phyloP scores from a whole-genome alignment of 2,329 filamentous ascomycete species.

The Aschersonia sp. region DNA sequence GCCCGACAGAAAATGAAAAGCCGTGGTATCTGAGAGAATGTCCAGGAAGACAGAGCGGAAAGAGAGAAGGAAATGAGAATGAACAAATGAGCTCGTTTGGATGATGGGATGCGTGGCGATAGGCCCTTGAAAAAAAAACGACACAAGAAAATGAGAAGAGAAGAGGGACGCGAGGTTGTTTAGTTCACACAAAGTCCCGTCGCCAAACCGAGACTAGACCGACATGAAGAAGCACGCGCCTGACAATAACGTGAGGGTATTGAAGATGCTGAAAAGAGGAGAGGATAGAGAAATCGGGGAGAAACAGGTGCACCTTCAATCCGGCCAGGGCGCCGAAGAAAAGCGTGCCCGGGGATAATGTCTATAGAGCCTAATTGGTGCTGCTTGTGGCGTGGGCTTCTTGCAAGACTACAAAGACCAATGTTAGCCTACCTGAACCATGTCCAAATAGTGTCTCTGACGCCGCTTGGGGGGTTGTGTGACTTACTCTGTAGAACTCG shows the following conservation, averaged over 20 bases:
- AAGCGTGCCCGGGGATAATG: not conserved
- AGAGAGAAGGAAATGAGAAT: too few relatives aligned
- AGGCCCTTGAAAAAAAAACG: not conserved
- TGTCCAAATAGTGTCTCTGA: not conserved
- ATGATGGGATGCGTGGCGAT: too few relatives aligned
- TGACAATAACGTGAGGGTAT: not conserved
- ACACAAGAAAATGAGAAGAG: not conserved
- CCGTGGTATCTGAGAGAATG: too few relatives aligned
- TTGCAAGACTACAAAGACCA: constrained; percentile 14
- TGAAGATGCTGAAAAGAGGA: not conserved
- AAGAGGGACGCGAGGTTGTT: too few relatives aligned
- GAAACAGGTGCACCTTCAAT: too few relatives aligned
- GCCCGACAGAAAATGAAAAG: too few relatives aligned
- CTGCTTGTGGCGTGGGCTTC: constrained; percentile 21
- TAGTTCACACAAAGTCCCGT: not conserved
- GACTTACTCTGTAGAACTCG: constrained; percentile 39
- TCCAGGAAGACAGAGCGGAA: too few relatives aligned
- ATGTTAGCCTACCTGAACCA: not conserved
- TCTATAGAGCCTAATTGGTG: constrained; percentile 16
- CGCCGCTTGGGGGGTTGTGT: not conserved
- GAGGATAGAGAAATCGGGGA: not conserved
- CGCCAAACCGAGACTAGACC: not conserved
- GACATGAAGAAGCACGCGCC: not conserved
- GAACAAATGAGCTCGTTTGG: too few relatives aligned
- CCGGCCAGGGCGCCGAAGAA: not conserved